A percentile compares a stretch with the other conserved stretches of the same genome.
Conservation (phyloP, 192 early-diverging fungal genomes). For the Linnemannia hyalina region DNA sequence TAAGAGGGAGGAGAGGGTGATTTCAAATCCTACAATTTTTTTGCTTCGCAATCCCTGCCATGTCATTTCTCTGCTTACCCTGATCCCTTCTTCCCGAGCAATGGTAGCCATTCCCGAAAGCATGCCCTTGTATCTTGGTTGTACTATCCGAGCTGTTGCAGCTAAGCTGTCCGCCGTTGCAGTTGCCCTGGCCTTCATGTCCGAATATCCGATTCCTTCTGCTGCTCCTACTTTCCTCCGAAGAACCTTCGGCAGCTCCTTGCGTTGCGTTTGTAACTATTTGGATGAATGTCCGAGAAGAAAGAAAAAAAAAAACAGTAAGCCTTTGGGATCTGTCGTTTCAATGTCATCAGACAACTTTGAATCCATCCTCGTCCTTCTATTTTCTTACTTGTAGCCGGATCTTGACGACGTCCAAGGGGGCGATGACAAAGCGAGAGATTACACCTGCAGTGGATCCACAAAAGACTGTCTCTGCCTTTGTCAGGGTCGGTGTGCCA, state of each 20-base stretch:
- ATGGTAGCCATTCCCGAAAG: constrained; percentile 77
- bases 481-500: constrained; percentile 35
- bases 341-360: background rate
- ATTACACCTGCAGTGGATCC: constrained; percentile 59
- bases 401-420: constrained; percentile 96
- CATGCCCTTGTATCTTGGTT: constrained; percentile 73
- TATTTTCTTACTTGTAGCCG: constrained; percentile 69
- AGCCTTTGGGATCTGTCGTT: background rate
- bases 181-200: constrained; percentile 1
- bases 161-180: background rate
- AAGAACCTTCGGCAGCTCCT: constrained; percentile 36
- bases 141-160: background rate
- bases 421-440: constrained; percentile 86
- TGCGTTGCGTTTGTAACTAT: constrained; percentile 49
- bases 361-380: background rate
- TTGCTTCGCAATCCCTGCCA: background rate
- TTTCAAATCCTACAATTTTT: background rate
- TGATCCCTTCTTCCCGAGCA: constrained; percentile 83
- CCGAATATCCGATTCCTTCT: too few species aligned
- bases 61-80: constrained; percentile 54
- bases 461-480: constrained; percentile 41
- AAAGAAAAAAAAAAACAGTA: too few species aligned
- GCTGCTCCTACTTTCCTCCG: constrained; percentile 9
- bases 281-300: background rate
- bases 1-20: too few species aligned